Base-by-base conservation (phyloP, 2,329 filamentous ascomycete species). In the Onygena corvina region DNA sequence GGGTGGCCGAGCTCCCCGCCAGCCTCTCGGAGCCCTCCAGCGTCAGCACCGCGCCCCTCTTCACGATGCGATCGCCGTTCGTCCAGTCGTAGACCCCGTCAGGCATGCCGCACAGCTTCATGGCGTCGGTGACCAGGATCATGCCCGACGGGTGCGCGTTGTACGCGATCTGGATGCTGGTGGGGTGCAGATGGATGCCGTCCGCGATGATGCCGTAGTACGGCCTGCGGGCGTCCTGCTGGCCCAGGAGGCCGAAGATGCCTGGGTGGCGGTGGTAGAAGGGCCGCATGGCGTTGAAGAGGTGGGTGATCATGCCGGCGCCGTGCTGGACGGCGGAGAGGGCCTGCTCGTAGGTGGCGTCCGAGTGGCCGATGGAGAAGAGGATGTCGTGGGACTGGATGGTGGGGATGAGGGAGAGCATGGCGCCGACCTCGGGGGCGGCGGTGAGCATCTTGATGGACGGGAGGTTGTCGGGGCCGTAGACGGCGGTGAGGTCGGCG, bases 201-300 rank as follows among this genome's bases (percentile, higher is more conserved):
- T 95, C 89, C 2, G 86, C 80, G 53, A 95, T 94, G 60, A 94
- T 78, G 51, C 89, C 89, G 64, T 90, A 95, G 65, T 77, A 94
- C 0, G 88, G 88, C 47, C 63, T 68, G 9, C 50, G 61, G 53
- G 53, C 62, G 56, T 82, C 76, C 6, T 76, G 76, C 53, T 77
- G 76, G 52, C 88, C 87, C 11, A 95, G 71, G 0, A 93, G 79
- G 23, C 89, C 89, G 62, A 94, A 94, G 58, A 94, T 80, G 31
- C 88, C 88, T 0, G 89, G 88, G 65, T 94, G 88, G 51, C 89
- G 83, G 71, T 95, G 87, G 64, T 92, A 86, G 46, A 94, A 78
- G 11, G 87, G 87, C 0, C 81, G 77, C 88, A 94, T 94, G 21
- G 88, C 88, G 64, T 94, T 94, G 77, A 94, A 94, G 1, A 94